Evolutionary conservation across 1,284 basidiomycete genomes (phyloP), one percentile per base, ranked within the genome.

Genomic region (Coriolopsis trogii): DNA sequence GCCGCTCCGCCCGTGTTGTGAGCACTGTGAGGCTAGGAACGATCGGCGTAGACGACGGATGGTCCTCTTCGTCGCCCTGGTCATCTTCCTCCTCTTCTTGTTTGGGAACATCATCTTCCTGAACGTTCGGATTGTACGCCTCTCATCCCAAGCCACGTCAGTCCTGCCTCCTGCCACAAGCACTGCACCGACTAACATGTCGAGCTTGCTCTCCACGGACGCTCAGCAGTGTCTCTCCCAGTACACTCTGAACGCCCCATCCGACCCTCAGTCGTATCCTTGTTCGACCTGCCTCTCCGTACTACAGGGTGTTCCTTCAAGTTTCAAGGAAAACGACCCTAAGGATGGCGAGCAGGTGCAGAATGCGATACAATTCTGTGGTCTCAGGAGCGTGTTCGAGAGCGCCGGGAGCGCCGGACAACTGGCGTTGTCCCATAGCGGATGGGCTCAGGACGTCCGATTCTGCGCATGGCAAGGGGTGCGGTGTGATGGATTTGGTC

Each of bases 381-480:
- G 77, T 8, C 69, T 81, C 26, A 72, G 77, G 21, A 72, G 78
- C 9, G 60, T 84, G 46, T 77, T 78, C 54, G 75, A 77, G 47
- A 71, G 70, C 3, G 67, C 78, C 6, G 67, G 73, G 20, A 60
- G 67, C 18, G 64, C 68, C 40, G 79, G 73, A 1, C 74, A 74
- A 60, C 58, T 62, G 2, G 67, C 62, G 1, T 65, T 81, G 12
- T 67, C 71, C 30, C 73, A 70, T n/a, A 72, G 71, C 4, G 73
- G 73, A 2, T 81, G 79, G 79, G 70, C 73, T 39, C 70, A 75
- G 55, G 74, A 80, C 46, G 62, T 73, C 23, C 67, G 70, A 29
- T 77, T 78, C 51, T 81, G 80, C 56, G 64, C 72, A 1, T 81
- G 79, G 79, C 67, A 59, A 13, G 80, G 80, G 2, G 73, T 81